These are phyloP conservation scores for Pseudofabraea citricarpa DNA, from an alignment of 2,329 filamentous ascomycete genomes.

Conservation along the genomic window DNA sequence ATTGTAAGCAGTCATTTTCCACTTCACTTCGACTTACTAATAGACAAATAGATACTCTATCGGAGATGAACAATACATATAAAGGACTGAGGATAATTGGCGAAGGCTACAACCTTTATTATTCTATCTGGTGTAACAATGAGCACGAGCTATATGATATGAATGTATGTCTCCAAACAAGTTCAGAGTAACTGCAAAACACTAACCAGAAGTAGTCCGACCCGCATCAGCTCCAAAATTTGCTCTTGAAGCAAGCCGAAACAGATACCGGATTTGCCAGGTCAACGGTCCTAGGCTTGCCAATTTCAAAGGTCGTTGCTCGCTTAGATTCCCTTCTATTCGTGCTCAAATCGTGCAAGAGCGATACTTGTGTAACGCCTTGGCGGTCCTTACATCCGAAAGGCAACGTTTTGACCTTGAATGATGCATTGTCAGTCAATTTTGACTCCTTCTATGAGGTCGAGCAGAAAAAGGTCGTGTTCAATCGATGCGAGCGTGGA, in stretches of 20 bases:
- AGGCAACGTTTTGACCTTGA: conserved; percentile 42
- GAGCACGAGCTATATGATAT: conserved; percentile 58
- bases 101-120: conserved; percentile 51
- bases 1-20: neutral
- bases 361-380: conserved; percentile 43
- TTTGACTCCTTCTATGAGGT: neutral
- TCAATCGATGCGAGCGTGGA: neutral
- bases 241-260: no score
- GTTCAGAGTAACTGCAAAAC: no score
- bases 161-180: conserved; percentile 28
- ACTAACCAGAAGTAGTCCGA: no score
- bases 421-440: conserved; percentile 37
- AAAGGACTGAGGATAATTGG: conserved; percentile 36
- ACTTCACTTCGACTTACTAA: no score
- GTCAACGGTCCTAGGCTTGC: neutral
- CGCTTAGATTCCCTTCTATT: conserved; percentile 52
- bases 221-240: conserved; percentile 43
- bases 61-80: conserved; percentile 42
- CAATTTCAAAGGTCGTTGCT: conserved; percentile 30
- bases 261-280: no score
- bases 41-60: no score
- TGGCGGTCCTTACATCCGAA: conserved; percentile 50
- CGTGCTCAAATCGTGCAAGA: conserved; percentile 54
- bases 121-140: conserved; percentile 62
- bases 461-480: neutral